Conservation (phyloP, 1,284 basidiomycete species). For the Leccinum ambiguum region DNA sequence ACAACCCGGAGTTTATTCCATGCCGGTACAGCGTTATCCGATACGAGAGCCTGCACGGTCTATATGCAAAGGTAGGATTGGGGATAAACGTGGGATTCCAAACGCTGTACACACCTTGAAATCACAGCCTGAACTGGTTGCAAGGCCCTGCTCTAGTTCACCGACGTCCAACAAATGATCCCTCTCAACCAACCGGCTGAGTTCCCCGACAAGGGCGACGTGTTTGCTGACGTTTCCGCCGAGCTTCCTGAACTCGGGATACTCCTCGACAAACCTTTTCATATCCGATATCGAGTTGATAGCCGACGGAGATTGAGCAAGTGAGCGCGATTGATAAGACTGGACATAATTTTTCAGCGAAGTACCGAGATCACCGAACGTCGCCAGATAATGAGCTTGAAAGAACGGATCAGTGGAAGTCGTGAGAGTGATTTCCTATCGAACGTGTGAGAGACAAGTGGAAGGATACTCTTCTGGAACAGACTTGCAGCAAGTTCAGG, state of each 20-base stretch:
- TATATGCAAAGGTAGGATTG: constrained; percentile 34
- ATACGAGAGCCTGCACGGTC: constrained; percentile 78
- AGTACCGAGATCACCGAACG: constrained; percentile 96
- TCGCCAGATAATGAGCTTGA: constrained; percentile 87
- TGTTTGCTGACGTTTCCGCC: constrained; percentile 99
- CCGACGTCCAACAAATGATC: constrained; percentile 88
- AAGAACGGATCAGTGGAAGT: constrained; percentile 95
- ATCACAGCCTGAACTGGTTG: constrained; percentile 89
- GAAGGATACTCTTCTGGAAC: constrained; percentile 8
- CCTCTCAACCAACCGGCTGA: constrained; percentile 86
- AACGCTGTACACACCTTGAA: constrained; percentile 58
- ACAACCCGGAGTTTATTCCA: constrained; percentile 90
- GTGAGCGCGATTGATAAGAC: constrained; percentile 87
- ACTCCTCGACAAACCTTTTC: constrained; percentile 98
- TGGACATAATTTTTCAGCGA: constrained; percentile 93
- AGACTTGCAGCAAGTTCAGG: constrained; percentile 79
- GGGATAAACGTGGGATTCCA: background rate
- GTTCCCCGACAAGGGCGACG: constrained; percentile 94
- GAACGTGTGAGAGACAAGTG: constrained; percentile 13
- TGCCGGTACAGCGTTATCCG: constrained; percentile 64
- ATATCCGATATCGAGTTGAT: constrained; percentile 98
- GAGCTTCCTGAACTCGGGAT: constrained; percentile 95
- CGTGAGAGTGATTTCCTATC: constrained; percentile 92
- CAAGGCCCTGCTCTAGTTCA: constrained; percentile 96
- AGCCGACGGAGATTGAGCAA: constrained; percentile 72